Percentiles rank a stretch among this genome's conserved stretches.
These are phyloP conservation scores for Tetracladium setigerum DNA, from an alignment of 495 filamentous ascomycete genomes.

Conservation along the genomic window DNA sequence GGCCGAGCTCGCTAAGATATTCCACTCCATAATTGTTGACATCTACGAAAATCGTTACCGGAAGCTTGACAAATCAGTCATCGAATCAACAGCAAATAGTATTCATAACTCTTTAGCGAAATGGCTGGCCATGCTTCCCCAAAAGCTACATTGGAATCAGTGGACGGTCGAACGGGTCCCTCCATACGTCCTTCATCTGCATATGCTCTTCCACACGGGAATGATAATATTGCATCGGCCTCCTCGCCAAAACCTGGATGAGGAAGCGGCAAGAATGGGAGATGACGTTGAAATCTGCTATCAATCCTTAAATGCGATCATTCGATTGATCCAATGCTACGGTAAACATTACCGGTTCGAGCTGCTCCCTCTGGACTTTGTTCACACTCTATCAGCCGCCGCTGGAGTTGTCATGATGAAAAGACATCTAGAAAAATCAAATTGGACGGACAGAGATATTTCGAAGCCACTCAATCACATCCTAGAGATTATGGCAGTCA, in stretches of 20 bases:
- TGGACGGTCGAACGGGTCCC: conserved; percentile 23
- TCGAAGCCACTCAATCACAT: conserved; percentile 20
- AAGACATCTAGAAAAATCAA: conserved; percentile 17
- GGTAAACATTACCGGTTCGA: conserved; percentile 21
- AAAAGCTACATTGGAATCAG: conserved; percentile 27
- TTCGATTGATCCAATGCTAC: conserved; percentile 24
- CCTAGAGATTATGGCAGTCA: conserved; percentile 23
- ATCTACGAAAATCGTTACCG: conserved; percentile 26
- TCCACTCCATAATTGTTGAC: conserved; percentile 29
- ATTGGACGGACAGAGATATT: conserved; percentile 19
- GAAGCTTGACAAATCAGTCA: conserved; percentile 17
- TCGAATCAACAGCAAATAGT: conserved; percentile 21
- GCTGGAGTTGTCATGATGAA: conserved; percentile 27
- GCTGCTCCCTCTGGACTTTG: conserved; percentile 25
- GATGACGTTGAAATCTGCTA: conserved; percentile 27
- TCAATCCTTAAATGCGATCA: conserved; percentile 23
- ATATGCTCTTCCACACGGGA: conserved; percentile 27
- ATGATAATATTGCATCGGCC: conserved; percentile 29
- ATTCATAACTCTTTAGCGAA: conserved; percentile 26
- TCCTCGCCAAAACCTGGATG: conserved; percentile 20
- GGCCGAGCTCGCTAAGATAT: conserved; percentile 25
- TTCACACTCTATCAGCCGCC: conserved; percentile 27
- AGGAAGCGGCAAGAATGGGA: conserved; percentile 12
- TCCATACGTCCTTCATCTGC: conserved; percentile 24
- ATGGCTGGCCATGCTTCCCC: conserved; percentile 24